Evolutionary conservation across 768 basidiomycete genomes (phyloP).

Genomic region (Omphalotus guepiniiformis): DNA sequence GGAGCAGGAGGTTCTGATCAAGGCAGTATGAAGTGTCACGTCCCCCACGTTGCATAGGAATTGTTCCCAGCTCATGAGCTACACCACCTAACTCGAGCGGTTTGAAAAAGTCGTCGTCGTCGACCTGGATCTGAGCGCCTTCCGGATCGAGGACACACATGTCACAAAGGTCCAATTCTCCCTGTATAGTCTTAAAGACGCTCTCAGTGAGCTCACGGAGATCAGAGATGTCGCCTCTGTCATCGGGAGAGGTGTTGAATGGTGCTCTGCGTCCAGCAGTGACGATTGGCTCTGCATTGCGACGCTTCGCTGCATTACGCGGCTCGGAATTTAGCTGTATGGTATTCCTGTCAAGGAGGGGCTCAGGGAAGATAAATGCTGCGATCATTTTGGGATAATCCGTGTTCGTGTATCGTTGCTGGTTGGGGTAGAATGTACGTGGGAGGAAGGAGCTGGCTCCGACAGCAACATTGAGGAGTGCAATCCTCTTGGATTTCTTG

Average conservation of each 20-base stretch:
- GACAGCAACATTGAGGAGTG: constrained; percentile 19
- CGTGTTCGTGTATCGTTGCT: background rate
- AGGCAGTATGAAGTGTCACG: background rate
- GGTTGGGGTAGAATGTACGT: constrained; percentile 8
- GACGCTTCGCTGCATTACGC: too few species aligned
- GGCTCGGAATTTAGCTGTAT: constrained; percentile 14
- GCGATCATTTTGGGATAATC: background rate
- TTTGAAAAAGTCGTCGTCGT: constrained; percentile 11
- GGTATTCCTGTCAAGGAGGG: constrained; percentile 11
- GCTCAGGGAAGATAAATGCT: background rate
- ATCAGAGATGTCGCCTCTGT: too few species aligned
- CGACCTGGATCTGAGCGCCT: background rate
- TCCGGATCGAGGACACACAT: background rate
- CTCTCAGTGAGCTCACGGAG: constrained; percentile 10
- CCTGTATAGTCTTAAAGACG: constrained; percentile 6
- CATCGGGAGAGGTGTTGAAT: constrained; percentile 5
- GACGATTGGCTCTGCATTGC: constrained; percentile 14
- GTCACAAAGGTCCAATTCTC: constrained; percentile 8
- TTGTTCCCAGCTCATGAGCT: constrained; percentile 23
- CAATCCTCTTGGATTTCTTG: constrained; percentile 3
- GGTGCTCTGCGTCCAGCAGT: constrained; percentile 2
- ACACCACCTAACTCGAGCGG: constrained; percentile 20
- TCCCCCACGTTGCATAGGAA: constrained; percentile 14
- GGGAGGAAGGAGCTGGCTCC: constrained; percentile 24
- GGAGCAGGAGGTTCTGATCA: constrained; percentile 16